These are phyloP conservation scores for Chaetomidium leptoderma DNA, from an alignment of 495 filamentous ascomycete genomes.

Conservation along the genomic window DNA sequence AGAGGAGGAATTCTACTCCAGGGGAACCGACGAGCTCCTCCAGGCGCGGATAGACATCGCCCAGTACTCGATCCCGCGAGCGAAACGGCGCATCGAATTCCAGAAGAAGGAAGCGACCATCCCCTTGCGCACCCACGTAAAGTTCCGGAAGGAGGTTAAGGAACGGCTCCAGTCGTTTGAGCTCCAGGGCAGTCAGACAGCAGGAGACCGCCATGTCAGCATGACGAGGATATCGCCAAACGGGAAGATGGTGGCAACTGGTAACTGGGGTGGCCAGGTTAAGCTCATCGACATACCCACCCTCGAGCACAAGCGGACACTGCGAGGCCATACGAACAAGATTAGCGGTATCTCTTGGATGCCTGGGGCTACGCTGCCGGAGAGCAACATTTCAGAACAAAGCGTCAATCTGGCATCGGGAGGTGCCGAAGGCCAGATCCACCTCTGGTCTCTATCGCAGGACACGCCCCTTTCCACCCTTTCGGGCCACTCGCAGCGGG, in stretches of 20 bases:
- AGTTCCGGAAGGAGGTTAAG: constrained; percentile 84
- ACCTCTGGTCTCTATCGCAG: constrained; percentile 83
- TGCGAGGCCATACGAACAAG: constrained; percentile 80
- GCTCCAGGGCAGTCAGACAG: constrained; percentile 86
- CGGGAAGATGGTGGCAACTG: constrained; percentile 76
- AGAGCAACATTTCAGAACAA: constrained; percentile 62
- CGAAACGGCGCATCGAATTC: constrained; percentile 67
- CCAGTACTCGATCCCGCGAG: constrained; percentile 75
- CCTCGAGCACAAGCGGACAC: constrained; percentile 65
- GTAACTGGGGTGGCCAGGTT: constrained; percentile 86
- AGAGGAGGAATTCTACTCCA: constrained; percentile 95
- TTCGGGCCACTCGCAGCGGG: constrained; percentile 77
- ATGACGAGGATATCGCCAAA: constrained; percentile 88
- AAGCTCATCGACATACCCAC: constrained; percentile 79
- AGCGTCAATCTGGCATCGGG: constrained; percentile 84
- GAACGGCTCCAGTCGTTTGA: constrained; percentile 78
- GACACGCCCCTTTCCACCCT: constrained; percentile 81
- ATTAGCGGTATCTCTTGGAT: constrained; percentile 89
- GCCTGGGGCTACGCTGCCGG: constrained; percentile 72
- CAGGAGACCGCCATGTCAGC: constrained; percentile 82
- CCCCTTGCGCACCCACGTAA: constrained; percentile 80
- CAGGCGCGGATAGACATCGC: constrained; percentile 78
- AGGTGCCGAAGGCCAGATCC: constrained; percentile 82
- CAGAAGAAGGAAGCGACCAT: constrained; percentile 78
- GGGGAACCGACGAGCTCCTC: constrained; percentile 68